Base-by-base conservation (phyloP, 164 flowering plant species). In the Magnolia kwangsiensis region DNA sequence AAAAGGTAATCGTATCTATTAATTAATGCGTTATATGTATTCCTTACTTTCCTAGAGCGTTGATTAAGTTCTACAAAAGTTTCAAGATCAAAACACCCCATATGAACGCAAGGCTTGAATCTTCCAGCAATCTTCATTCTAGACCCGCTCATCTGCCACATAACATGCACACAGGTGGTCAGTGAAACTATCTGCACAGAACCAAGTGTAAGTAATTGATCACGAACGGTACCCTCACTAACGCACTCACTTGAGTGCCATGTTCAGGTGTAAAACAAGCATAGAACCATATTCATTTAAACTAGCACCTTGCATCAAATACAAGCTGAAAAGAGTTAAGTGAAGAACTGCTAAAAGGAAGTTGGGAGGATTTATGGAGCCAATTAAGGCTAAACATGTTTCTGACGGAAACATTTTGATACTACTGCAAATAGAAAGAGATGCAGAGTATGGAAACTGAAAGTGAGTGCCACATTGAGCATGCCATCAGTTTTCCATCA, bases 11-110 rank as follows among this genome's bases (percentile, higher is more conserved):
- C 1, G 55, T 29, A 51, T 51, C 45, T 37, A 37, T 37, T 3
- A 3, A 37, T 37, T 0, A 8, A 70, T 10, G 66, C 9, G 69
- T 45, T 45, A 6, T 19, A 51, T 74, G 14, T 63, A 59, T 63
- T 68, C 55, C 92, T 85, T 87, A 82, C 99, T 95, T 96, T 96
- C 81, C 98, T 90, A 58, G 99, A 92, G 7, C 99, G 92, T 77
- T 91, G 96, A 77, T 94, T 92, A 85, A 96, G 82, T 83, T 94
- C 97, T 80, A 94, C 96, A 87, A 94, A 94, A 27, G 91, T 90
- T 8, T 91, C 93, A 71, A 96, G 99, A 83, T 96, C 99, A 84
- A 96, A 96, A 81, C 99, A 92, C 58, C 96, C 98, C 96, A 96
- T 93, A 82, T 96, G 99, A 45, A 69, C 87, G 83, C 99, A 96